Evolutionary conservation across 192 early-diverging fungal species (phyloP).

Genomic region (Backusella morwellensis): DNA sequence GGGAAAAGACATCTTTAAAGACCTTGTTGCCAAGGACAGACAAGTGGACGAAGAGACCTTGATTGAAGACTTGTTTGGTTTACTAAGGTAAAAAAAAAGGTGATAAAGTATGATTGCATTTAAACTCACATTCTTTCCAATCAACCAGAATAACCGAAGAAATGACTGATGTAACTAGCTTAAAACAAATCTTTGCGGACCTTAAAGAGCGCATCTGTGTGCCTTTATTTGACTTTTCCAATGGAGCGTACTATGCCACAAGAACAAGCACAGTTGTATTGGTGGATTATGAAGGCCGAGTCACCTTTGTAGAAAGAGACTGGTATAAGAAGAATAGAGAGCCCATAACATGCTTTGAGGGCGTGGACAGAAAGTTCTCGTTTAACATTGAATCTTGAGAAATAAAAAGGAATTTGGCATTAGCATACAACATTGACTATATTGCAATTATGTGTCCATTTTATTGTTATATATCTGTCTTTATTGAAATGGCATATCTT

Average conservation of each 20-base stretch:
- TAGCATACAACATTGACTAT: too few relatives aligned
- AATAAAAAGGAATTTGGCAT: too few relatives aligned
- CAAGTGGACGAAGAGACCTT: constrained; percentile 18
- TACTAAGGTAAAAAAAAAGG: constrained; percentile 28
- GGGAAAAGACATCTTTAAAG: constrained; percentile 28
- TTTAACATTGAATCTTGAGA: background rate
- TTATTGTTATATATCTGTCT: too few relatives aligned
- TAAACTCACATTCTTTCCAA: too few relatives aligned
- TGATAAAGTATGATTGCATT: too few relatives aligned
- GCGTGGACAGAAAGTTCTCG: background rate
- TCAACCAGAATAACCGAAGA: background rate
- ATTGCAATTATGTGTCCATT: too few relatives aligned
- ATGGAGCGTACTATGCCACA: constrained; percentile 28
- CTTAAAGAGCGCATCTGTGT: constrained; percentile 23
- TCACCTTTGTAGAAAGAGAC: constrained; percentile 35
- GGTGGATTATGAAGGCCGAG: constrained; percentile 35
- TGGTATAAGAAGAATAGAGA: background rate
- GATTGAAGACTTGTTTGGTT: constrained; percentile 31
- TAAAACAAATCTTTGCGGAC: constrained; percentile 1
- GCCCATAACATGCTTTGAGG: background rate
- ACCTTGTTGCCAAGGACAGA: constrained; percentile 18
- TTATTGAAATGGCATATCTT: background rate
- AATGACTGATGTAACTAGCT: background rate
- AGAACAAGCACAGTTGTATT: constrained; percentile 38
- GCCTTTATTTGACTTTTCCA: constrained; percentile 7